Evolutionary conservation across 2,329 filamentous ascomycete genomes (phyloP).

Genomic region (Fusarium sp.): DNA sequence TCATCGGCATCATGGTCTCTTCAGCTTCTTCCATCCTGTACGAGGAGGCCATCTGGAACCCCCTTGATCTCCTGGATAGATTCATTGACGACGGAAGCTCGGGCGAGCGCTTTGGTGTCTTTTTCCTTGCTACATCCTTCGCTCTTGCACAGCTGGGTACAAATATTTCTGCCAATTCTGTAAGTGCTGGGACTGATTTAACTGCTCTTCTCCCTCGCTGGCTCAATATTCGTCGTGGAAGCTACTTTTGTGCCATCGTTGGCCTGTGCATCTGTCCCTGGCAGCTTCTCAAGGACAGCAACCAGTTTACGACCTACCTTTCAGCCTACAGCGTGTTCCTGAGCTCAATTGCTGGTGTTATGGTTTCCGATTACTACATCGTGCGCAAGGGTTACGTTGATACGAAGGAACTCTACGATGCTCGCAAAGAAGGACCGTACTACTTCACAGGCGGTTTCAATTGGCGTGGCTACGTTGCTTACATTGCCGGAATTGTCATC

Average conservation of each 20-base stretch:
- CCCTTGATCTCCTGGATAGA: constrained; percentile 69
- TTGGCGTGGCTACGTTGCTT: constrained; percentile 85
- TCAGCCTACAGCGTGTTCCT: constrained; percentile 93
- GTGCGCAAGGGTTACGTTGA: constrained; percentile 85
- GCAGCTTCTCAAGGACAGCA: constrained; percentile 76
- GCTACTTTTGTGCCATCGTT: constrained; percentile 82
- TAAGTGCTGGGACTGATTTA: constrained; percentile 57
- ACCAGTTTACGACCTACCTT: constrained; percentile 90
- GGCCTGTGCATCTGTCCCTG: constrained; percentile 89
- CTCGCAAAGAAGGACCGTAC: constrained; percentile 72
- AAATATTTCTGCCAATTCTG: constrained; percentile 53
- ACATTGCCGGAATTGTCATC: constrained; percentile 83
- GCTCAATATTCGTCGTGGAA: constrained; percentile 85
- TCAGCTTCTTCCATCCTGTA: constrained; percentile 76
- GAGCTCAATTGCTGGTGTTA: constrained; percentile 92
- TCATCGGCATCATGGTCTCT: constrained; percentile 82
- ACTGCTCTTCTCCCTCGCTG: constrained; percentile 81
- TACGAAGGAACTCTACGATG: constrained; percentile 80
- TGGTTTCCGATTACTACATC: constrained; percentile 86
- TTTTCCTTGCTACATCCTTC: constrained; percentile 75
- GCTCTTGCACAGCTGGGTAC: constrained; percentile 84
- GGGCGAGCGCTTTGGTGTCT: constrained; percentile 76
- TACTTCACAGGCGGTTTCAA: constrained; percentile 78
- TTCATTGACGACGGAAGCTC: constrained; percentile 76
- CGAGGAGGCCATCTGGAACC: constrained; percentile 75